Base-by-base conservation (phyloP, 2,329 filamentous ascomycete species). In the Diplodia scrobiculata region DNA sequence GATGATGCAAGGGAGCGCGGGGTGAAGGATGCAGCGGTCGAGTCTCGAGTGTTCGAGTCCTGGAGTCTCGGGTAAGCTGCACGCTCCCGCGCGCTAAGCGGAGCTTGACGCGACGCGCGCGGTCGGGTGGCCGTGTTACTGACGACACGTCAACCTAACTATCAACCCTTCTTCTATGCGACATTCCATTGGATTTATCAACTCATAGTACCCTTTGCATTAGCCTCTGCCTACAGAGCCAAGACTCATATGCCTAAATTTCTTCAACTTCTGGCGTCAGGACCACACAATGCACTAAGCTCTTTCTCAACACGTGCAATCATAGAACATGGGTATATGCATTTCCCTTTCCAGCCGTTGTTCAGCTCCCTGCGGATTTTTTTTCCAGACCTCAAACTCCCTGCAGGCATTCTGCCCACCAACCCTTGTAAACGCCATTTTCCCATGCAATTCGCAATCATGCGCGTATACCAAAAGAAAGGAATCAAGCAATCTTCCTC, bases 401-500 rank as follows among this genome's bases (percentile, higher is more conserved):
- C 9, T 36, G 34, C 63, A 38, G 9, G 10, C 48, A 38, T 50
- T 38, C 5, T 29, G 17, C n/a, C n/a, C n/a, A 7, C 41, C 41
- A 45, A n/a, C 38, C 19, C 52, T 9, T 17, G 17, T 32, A 34
- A 17, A 41, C 52, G 51, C 63, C 63, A 9, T 36, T 54, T 19
- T 36, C 11, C 63, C 63, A 58, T 65, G 38, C 51, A 65, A n/a
- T 36, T 13, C 25, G 29, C 36, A 27, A 25, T 9, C 4, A 19
- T 25, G 13, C 7, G 10, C 14, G 11, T n/a, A 34, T 21, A 58
- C 11, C 25, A 25, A 25, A 25, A 9, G 19, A 10, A 29, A 27
- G 32, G 36, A 48, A 55, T 48, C 29, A 89, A 69, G 86, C 86
- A 76, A 97, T 90, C 81, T 98, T 98, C 74, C 93, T 87, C 63